phyloP scores from a whole-genome alignment of 768 basidiomycete species.

The Boletus vinaceobasis region DNA sequence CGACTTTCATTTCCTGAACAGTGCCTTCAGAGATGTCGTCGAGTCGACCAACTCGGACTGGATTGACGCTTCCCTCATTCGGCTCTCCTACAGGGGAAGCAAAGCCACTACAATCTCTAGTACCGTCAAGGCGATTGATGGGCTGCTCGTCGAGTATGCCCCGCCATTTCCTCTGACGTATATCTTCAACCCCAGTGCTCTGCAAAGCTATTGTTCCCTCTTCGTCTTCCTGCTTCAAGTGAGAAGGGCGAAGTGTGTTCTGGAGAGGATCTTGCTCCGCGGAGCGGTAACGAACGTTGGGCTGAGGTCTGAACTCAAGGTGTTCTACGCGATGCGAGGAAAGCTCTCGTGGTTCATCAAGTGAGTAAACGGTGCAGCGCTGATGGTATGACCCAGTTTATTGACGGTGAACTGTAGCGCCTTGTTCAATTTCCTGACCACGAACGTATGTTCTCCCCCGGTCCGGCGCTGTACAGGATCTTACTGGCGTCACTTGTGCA shows the following conservation, averaged over 20 bases:
- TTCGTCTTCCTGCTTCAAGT: slow-evolving; percentile 75
- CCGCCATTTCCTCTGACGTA: slow-evolving; percentile 80
- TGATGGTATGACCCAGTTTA: neutral
- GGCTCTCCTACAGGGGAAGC: slow-evolving; percentile 61
- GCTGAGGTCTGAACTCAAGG: slow-evolving; percentile 52
- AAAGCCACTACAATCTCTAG: slow-evolving; percentile 43
- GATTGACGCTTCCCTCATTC: slow-evolving; percentile 68
- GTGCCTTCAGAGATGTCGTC: slow-evolving; percentile 66
- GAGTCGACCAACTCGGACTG: slow-evolving; percentile 49
- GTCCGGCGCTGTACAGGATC: too few species aligned
- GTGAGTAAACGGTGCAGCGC: slow-evolving; percentile 42
- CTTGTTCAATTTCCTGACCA: slow-evolving; percentile 67
- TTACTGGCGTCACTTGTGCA: slow-evolving; percentile 24
- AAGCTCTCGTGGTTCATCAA: slow-evolving; percentile 83
- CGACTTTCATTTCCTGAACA: slow-evolving; percentile 84
- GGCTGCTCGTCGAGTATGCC: slow-evolving; percentile 72
- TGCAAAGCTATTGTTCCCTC: slow-evolving; percentile 60
- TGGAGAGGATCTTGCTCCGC: slow-evolving; percentile 69
- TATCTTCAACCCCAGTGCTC: slow-evolving; percentile 56
- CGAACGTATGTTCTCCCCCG: slow-evolving; percentile 49
- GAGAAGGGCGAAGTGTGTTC: slow-evolving; percentile 62
- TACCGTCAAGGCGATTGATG: slow-evolving; percentile 64
- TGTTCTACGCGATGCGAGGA: slow-evolving; percentile 72
- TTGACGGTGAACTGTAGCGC: slow-evolving; percentile 40
- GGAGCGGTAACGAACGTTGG: slow-evolving; percentile 38